phyloP scores from a whole-genome alignment of 805 yeast genomes.

The Zygotorulaspora chibaensis region DNA sequence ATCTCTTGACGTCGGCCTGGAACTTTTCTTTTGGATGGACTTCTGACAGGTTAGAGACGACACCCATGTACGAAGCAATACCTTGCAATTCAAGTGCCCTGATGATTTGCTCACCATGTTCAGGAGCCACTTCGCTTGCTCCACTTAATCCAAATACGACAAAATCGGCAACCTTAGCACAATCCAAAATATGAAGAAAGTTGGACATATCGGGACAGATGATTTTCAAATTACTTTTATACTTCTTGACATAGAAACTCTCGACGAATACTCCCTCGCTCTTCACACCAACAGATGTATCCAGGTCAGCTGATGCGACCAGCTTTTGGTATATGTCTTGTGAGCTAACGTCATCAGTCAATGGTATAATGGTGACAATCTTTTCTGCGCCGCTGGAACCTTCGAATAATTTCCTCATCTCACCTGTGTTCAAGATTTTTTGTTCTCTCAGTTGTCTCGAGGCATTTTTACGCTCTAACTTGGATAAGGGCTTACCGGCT shows the following conservation, averaged over 20 bases:
- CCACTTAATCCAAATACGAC: conserved; percentile 90
- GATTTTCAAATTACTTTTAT: conserved; percentile 67
- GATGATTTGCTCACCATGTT: conserved; percentile 81
- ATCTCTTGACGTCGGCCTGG: conserved; percentile 64
- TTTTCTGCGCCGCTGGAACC: conserved; percentile 79
- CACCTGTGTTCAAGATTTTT: conserved; percentile 59
- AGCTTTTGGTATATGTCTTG: conserved; percentile 51
- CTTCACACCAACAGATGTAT: conserved; percentile 35
- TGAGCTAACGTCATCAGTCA: conserved; percentile 66
- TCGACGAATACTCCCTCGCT: conserved; percentile 46
- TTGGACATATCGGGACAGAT: conserved; percentile 68
- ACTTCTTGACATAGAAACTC: conserved; percentile 53
- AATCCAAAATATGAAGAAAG: conserved; percentile 70
- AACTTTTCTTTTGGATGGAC: conserved; percentile 70
- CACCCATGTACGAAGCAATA: conserved; percentile 75
- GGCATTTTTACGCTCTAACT: conserved; percentile 68
- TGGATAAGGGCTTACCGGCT: conserved; percentile 36
- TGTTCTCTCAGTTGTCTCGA: conserved; percentile 71
- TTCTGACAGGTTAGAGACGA: conserved; percentile 65
- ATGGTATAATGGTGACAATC: conserved; percentile 73
- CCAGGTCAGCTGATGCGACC: conserved; percentile 38
- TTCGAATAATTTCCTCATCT: conserved; percentile 67
- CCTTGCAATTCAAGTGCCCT: conserved; percentile 92
- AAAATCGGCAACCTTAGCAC: conserved; percentile 84
- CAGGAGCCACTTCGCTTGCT: conserved; percentile 69